These are phyloP conservation scores for Lactarius pseudohatsudake DNA, from an alignment of 768 basidiomycete species.

Conservation along the genomic window DNA sequence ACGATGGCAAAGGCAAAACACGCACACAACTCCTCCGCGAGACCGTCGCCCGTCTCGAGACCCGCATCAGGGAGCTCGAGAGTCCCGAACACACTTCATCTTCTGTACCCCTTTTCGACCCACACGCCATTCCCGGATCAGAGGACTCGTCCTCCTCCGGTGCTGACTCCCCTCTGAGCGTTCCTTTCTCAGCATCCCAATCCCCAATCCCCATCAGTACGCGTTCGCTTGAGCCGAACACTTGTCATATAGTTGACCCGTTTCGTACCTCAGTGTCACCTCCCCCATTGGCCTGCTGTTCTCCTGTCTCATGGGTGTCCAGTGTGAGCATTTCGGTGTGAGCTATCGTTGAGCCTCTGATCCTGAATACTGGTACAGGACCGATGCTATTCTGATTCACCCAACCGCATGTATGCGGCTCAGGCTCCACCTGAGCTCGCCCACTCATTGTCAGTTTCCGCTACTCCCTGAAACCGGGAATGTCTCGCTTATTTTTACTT, in stretches of 20 bases:
- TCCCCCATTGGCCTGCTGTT: constrained; percentile 16
- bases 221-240: constrained; percentile 50
- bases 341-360: not conserved
- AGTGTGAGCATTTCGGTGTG: not conserved
- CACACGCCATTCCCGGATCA: constrained; percentile 44
- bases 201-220: constrained; percentile 40
- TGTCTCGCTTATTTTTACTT: not conserved
- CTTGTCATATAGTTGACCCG: constrained; percentile 26
- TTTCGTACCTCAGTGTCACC: constrained; percentile 18
- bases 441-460: constrained; percentile 57
- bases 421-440: constrained; percentile 57
- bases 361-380: constrained; percentile 5
- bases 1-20: constrained; percentile 83
- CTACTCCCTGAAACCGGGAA: not conserved
- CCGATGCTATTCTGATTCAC: constrained; percentile 15
- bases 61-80: constrained; percentile 71
- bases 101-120: constrained; percentile 69
- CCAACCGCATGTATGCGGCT: constrained; percentile 39
- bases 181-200: constrained; percentile 37
- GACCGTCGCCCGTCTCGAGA: constrained; percentile 70
- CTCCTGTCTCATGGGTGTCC: constrained; percentile 24
- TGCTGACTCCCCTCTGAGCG: constrained; percentile 36
- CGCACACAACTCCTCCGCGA: constrained; percentile 77
- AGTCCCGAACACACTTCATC: constrained; percentile 70
- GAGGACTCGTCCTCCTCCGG: constrained; percentile 38